A percentile compares a stretch with the other conserved stretches of the same genome.
These are phyloP conservation scores for Adenanthera pavonina DNA, from an alignment of 306 rosid genomes.

Conservation along the genomic window DNA sequence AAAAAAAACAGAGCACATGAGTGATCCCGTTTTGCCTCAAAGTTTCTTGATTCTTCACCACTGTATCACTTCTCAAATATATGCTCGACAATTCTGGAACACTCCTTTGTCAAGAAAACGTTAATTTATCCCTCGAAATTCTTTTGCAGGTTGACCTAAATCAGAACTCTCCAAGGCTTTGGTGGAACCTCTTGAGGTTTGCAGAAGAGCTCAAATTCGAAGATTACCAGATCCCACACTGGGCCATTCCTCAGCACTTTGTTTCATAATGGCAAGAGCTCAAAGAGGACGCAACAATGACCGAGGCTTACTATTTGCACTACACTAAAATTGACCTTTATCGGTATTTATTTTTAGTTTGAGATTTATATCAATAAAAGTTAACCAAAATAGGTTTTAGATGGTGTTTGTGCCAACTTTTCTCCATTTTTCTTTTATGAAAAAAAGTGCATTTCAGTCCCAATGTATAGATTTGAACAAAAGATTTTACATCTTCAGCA, in stretches of 20 bases:
- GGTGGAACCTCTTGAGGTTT: slow-evolving; percentile 70
- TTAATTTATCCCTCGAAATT: slow-evolving; percentile 81
- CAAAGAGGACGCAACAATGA: slow-evolving; percentile 75
- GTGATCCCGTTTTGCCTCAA: slow-evolving; percentile 78
- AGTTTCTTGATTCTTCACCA: slow-evolving; percentile 84
- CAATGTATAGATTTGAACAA: no score
- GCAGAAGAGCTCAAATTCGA: slow-evolving; percentile 79
- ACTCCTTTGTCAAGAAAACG: slow-evolving; percentile 83
- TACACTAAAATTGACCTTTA: no score
- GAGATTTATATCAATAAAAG: no score
- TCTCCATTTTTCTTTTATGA: no score
- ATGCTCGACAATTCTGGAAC: slow-evolving; percentile 87
- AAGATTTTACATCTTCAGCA: no score
- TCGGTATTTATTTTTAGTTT: no score
- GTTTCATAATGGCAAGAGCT: slow-evolving; percentile 72
- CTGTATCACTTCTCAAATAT: slow-evolving; percentile 90
- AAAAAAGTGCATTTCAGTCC: no score
- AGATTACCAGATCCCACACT: slow-evolving; percentile 90
- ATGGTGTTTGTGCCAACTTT: no score
- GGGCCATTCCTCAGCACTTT: slow-evolving; percentile 77
- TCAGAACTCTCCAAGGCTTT: slow-evolving; percentile 39
- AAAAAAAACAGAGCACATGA: slow-evolving; percentile 83
- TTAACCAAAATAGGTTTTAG: no score
- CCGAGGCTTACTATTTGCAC: slow-evolving; percentile 57
- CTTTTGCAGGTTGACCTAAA: slow-evolving; percentile 52